Percentiles rank a stretch among this genome's conserved stretches.
These are phyloP conservation scores for Oryza punctata DNA, from an alignment of 176 grass and related monocot genomes.

Conservation along the genomic window DNA sequence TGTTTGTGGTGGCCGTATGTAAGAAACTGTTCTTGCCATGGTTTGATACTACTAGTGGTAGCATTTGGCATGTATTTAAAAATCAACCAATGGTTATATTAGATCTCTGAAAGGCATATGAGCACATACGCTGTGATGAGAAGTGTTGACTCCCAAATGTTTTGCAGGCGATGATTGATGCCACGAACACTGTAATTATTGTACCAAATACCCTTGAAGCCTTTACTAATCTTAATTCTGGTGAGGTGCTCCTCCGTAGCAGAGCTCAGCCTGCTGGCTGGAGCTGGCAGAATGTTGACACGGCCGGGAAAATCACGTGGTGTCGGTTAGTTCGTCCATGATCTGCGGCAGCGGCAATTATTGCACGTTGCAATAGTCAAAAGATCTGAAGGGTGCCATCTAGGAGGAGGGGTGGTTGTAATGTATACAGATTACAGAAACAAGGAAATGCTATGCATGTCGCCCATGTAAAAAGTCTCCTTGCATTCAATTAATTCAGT, in stretches of 20 bases:
- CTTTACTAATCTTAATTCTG: slow-evolving; percentile 7
- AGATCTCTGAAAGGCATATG: background rate
- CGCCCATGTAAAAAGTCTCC: background rate
- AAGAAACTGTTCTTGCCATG: background rate
- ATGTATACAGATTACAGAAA: slow-evolving; percentile 42
- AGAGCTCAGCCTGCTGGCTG: background rate
- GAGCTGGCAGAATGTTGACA: slow-evolving; percentile 6
- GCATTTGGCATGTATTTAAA: background rate
- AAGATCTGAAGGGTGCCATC: slow-evolving; percentile 8
- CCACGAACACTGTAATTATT: slow-evolving; percentile 37
- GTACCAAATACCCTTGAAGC: slow-evolving; percentile 39
- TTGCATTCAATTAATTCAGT: slow-evolving; percentile 45
- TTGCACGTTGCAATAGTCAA: slow-evolving; percentile 2
- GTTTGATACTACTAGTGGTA: background rate
- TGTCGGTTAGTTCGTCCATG: background rate
- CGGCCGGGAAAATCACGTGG: background rate
- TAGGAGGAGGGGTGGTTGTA: slow-evolving; percentile 4
- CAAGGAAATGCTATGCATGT: slow-evolving; percentile 16
- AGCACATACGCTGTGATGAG: background rate
- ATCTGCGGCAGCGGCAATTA: background rate
- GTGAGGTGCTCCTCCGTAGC: slow-evolving; percentile 8
- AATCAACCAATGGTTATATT: background rate
- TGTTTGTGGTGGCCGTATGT: background rate
- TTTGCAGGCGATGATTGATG: slow-evolving; percentile 52
- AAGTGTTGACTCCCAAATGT: background rate